Evolutionary conservation across 768 basidiomycete genomes (phyloP).

Genomic region (Suillus subluteus): DNA sequence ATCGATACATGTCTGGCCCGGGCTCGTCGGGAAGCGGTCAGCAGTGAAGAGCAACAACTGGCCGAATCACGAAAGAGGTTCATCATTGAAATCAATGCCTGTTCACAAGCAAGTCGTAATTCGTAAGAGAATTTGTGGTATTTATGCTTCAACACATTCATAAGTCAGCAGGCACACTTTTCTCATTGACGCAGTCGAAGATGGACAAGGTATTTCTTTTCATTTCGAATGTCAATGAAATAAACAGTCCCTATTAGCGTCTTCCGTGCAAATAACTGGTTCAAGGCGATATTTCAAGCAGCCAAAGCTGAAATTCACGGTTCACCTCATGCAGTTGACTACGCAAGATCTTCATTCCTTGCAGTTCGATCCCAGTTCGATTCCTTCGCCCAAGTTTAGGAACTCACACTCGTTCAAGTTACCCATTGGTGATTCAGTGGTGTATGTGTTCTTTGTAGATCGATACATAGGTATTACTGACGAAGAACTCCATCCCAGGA

Average conservation of each 20-base stretch:
- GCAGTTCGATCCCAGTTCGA: slow-evolving; percentile 25
- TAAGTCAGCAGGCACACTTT: slow-evolving; percentile 11
- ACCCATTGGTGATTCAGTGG: slow-evolving; percentile 22
- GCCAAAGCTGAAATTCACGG: slow-evolving; percentile 22
- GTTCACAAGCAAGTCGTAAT: slow-evolving; percentile 10
- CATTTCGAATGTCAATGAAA: background rate
- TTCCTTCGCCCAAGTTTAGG: slow-evolving; percentile 28
- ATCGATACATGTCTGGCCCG: background rate
- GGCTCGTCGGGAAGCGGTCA: slow-evolving; percentile 10
- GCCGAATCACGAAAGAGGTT: slow-evolving; percentile 17
- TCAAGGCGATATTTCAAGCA: slow-evolving; percentile 24
- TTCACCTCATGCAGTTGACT: slow-evolving; percentile 31
- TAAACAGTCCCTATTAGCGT: too few species aligned
- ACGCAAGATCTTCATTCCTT: slow-evolving; percentile 30
- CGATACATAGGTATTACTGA: background rate
- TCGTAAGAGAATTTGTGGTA: slow-evolving; percentile 14
- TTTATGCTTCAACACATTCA: background rate
- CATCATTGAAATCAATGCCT: slow-evolving; percentile 23
- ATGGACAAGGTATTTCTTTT: background rate
- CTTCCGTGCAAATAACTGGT: slow-evolving; percentile 17
- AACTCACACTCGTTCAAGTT: slow-evolving; percentile 22
- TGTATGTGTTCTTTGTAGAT: background rate
- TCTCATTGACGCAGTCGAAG: slow-evolving; percentile 9
- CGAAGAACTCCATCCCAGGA: slow-evolving; percentile 21
- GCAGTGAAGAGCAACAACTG: slow-evolving; percentile 16